Evolutionary conservation across 108 stramenopile species (phyloP).

Genomic region (Seminavis robusta): DNA sequence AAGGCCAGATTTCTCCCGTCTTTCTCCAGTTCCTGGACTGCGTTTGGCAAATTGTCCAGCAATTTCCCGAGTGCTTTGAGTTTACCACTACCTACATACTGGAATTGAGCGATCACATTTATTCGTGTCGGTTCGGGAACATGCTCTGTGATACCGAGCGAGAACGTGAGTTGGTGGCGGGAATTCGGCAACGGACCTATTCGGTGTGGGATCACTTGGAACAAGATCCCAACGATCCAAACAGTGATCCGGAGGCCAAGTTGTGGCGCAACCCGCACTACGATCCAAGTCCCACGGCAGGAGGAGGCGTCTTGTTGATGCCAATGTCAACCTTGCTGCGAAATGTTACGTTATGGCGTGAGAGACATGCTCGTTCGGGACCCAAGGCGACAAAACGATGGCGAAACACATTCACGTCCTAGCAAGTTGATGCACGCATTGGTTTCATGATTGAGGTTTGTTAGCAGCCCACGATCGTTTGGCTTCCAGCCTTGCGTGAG

Average conservation of each 20-base stretch:
- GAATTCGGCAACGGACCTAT: slow-evolving; percentile 77
- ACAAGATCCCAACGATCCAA: slow-evolving; percentile 26
- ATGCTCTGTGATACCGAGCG: slow-evolving; percentile 90
- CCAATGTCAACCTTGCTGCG: slow-evolving; percentile 74
- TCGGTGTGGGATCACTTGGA: slow-evolving; percentile 87
- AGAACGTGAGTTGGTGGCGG: slow-evolving; percentile 77
- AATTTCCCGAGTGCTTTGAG: slow-evolving; percentile 86
- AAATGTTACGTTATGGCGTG: slow-evolving; percentile 75
- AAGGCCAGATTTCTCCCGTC: slow-evolving; percentile 92
- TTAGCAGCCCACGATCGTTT: too few species aligned
- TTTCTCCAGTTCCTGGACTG: slow-evolving; percentile 98
- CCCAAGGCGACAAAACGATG: slow-evolving; percentile 60
- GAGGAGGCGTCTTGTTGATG: slow-evolving; percentile 67
- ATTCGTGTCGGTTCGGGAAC: slow-evolving; percentile 92
- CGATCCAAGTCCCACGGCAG: slow-evolving; percentile 3
- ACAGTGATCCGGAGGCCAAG: slow-evolving; percentile 24
- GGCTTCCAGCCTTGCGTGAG: too few species aligned
- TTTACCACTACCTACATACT: slow-evolving; percentile 80
- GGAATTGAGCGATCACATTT: slow-evolving; percentile 76
- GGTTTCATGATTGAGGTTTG: too few species aligned
- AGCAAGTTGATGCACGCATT: too few species aligned
- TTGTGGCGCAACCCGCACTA: too few species aligned
- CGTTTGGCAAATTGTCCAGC: slow-evolving; percentile 89
- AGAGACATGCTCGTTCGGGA: slow-evolving; percentile 63
- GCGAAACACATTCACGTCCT: too few species aligned